Evolutionary conservation across 2,329 filamentous ascomycete species (phyloP).

Genomic region (Alternaria sp.): DNA sequence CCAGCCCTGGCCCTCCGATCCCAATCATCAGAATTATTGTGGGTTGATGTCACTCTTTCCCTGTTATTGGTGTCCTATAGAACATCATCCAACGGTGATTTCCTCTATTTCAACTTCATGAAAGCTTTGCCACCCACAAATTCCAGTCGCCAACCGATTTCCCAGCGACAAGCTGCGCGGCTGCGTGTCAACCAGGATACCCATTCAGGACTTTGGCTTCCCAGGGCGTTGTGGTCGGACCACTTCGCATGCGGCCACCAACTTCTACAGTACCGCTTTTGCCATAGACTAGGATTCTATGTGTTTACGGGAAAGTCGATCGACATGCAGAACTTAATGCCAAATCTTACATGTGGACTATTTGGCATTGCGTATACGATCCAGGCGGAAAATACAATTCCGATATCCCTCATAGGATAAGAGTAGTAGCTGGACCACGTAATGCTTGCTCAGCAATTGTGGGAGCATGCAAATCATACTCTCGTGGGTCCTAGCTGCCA

Average conservation of each 20-base stretch:
- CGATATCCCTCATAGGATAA: neutral
- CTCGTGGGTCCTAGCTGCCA: neutral
- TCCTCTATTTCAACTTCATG: neutral
- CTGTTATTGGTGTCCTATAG: neutral
- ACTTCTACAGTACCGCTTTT: neutral
- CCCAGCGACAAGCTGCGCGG: neutral
- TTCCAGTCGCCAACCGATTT: neutral
- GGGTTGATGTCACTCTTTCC: constrained; percentile 1
- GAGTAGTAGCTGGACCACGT: neutral
- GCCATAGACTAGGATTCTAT: neutral
- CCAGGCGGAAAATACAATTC: neutral
- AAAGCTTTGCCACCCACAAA: neutral
- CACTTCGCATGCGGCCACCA: neutral
- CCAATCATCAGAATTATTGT: constrained; percentile 3
- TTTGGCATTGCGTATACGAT: neutral
- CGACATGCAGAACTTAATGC: neutral
- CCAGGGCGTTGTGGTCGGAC: neutral
- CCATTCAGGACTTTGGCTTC: neutral
- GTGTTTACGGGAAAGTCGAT: neutral
- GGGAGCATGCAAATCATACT: neutral
- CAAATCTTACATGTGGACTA: neutral
- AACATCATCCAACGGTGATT: neutral
- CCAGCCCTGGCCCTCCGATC: neutral
- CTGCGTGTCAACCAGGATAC: neutral
- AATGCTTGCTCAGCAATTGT: neutral